These are phyloP conservation scores for Knoxdaviesia proteae DNA, from an alignment of 2,329 filamentous ascomycete genomes.

Conservation along the genomic window DNA sequence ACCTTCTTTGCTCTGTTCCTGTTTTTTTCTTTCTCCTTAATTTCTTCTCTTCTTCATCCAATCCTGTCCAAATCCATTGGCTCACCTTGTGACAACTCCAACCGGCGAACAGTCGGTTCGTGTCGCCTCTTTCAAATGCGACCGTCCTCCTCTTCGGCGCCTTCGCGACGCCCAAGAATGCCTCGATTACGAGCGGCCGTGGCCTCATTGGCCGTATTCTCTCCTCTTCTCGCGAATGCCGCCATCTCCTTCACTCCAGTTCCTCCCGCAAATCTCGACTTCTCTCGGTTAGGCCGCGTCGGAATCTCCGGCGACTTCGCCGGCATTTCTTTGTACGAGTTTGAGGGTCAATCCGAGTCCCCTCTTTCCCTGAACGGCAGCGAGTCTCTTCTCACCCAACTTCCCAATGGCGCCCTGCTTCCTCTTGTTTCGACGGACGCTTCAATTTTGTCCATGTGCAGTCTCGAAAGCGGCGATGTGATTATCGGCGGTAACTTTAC, in stretches of 20 bases:
- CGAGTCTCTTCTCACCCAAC: constrained; percentile 56
- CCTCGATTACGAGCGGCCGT: not conserved
- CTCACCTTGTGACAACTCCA: not conserved
- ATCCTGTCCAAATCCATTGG: constrained; percentile 1
- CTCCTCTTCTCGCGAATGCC: constrained; percentile 23
- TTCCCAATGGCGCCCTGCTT: constrained; percentile 70
- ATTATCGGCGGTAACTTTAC: constrained; percentile 93
- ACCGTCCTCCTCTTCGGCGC: constrained; percentile 1
- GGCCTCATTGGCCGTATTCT: not conserved
- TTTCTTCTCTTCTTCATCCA: constrained; percentile 2
- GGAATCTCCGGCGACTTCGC: constrained; percentile 78
- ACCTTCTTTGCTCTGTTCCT: constrained; percentile 1
- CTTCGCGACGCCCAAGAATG: not conserved
- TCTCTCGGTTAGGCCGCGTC: constrained; percentile 59
- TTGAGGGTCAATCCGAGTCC: constrained; percentile 54
- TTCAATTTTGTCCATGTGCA: constrained; percentile 75
- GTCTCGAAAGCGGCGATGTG: constrained; percentile 50
- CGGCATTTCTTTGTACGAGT: constrained; percentile 78
- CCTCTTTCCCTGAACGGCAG: constrained; percentile 53
- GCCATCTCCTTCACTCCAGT: constrained; percentile 39
- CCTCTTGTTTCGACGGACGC: constrained; percentile 60
- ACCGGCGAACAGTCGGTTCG: no score
- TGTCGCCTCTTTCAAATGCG: not conserved
- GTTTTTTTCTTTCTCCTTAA: constrained; percentile 2
- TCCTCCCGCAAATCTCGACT: constrained; percentile 54